Evolutionary conservation across 306 rosid genomes (phyloP), one percentile per base, ranked within the genome.

Genomic region (Prosopis cineraria): DNA sequence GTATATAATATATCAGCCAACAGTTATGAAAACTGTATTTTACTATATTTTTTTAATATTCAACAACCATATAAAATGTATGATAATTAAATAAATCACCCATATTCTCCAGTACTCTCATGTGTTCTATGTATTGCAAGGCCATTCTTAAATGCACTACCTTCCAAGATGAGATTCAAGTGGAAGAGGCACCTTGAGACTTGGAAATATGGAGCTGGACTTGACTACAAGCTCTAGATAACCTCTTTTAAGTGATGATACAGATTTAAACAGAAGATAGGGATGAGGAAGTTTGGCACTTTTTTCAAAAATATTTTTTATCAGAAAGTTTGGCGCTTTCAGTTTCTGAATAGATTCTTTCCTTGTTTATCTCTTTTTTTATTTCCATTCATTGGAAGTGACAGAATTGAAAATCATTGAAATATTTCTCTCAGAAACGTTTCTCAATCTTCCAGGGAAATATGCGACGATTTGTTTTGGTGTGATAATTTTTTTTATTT

Each of bases 171-270:
- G 83, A 88, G 83, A 40, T 95, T 88, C 72, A 84, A 77, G 82
- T 92, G 92, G 98, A 91, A 82, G 71, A 80, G 93, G 79, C 88
- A 81, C 60, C 97, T 95, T 0, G 97, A 95, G 83, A 89, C 98
- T 68, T 95, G 98, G 98, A 95, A 91, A 84, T 91, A 92, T 77
- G 98, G 98, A 74, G 90, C 98, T 79, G 98, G 98, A 75, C 89
- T 95, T 79, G 98, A 92, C 83, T 91, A 88, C 84, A 87, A 92
- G 88, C 88, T 83, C 58, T 91, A 86, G 86, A 36, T 45, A 43
- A 63, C 60, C 8, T 31, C 73, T 68, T 39, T 31, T 59, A 27
- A 29, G 40, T 29, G 55, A 50, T 75, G 45, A 72, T 52, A 29
- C 16, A 74, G 50, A 50, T 5, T 48, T 77, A 11, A 12, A 58